Percentiles rank a stretch among this genome's conserved stretches.
These are phyloP conservation scores for Haematococcus sp. DNA, from an alignment of 139 green algal species.

Conservation along the genomic window DNA sequence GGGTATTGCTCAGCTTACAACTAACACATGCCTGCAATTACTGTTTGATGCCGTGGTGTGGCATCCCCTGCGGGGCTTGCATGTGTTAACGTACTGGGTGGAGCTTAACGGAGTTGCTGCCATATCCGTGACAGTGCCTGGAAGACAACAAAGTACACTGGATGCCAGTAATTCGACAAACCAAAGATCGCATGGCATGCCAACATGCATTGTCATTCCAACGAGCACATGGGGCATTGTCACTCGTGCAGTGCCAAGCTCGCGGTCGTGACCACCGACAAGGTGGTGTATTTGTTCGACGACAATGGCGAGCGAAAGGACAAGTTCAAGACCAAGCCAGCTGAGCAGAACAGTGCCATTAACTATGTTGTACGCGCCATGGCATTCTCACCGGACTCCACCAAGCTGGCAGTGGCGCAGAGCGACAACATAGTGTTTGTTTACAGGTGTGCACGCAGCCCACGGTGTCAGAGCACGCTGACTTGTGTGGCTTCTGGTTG, in stretches of 20 bases:
- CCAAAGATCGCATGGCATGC: not conserved
- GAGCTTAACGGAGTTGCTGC: no score
- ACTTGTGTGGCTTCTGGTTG: not conserved
- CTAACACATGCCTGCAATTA: not conserved
- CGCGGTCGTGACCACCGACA: slow-evolving; percentile 69
- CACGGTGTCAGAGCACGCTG: not conserved
- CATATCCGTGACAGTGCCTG: no score
- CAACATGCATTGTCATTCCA: not conserved
- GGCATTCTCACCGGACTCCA: slow-evolving; percentile 80
- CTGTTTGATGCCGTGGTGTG: not conserved
- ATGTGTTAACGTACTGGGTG: not conserved
- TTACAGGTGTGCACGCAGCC: slow-evolving; percentile 58
- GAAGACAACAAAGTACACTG: no score
- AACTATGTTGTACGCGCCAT: slow-evolving; percentile 72
- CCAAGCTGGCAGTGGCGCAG: slow-evolving; percentile 81
- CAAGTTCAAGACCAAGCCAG: slow-evolving; percentile 81
- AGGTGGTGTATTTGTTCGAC: slow-evolving; percentile 85
- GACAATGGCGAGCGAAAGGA: slow-evolving; percentile 74
- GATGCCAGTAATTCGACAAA: no score
- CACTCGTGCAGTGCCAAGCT: slow-evolving; percentile 53
- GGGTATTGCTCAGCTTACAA: slow-evolving; percentile 6
- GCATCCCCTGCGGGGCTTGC: not conserved
- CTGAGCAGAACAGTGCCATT: slow-evolving; percentile 14
- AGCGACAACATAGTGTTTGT: slow-evolving; percentile 89
- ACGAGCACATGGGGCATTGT: no score